Evolutionary conservation across 805 yeast genomes (phyloP).

Genomic region (Saccharomyces cerevisiae): DNA sequence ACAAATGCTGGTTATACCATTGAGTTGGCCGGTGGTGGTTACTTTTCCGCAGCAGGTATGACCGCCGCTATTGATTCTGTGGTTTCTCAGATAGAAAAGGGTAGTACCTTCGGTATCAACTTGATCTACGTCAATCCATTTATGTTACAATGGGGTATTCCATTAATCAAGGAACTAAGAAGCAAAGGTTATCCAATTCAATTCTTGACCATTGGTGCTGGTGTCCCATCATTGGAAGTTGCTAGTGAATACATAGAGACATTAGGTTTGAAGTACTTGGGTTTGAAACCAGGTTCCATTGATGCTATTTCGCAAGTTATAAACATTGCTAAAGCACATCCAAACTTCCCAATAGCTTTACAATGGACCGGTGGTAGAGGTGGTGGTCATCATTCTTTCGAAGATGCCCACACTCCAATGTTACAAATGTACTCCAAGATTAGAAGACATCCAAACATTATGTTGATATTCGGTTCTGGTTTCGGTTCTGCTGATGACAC

Average conservation of each 20-base stretch:
- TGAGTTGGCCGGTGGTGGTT: conserved; percentile 99
- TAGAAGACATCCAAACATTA: conserved; percentile 82
- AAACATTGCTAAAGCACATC: conserved; percentile 90
- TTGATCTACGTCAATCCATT: conserved; percentile 94
- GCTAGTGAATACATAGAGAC: conserved; percentile 93
- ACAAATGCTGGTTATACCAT: conserved; percentile 94
- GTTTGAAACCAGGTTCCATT: conserved; percentile 95
- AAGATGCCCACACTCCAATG: conserved; percentile 97
- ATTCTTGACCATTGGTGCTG: conserved; percentile 96
- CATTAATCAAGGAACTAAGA: conserved; percentile 82
- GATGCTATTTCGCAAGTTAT: conserved; percentile 85
- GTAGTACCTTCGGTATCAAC: conserved; percentile 85
- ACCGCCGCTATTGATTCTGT: conserved; percentile 68
- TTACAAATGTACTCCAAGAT: conserved; percentile 92
- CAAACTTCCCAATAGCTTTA: conserved; percentile 89
- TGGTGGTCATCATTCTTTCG: conserved; percentile 99
- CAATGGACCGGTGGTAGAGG: conserved; percentile 99
- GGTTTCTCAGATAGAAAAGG: conserved; percentile 63
- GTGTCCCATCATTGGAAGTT: conserved; percentile 96
- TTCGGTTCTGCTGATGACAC: conserved; percentile 96
- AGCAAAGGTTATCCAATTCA: conserved; percentile 91
- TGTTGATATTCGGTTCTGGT: conserved; percentile 95
- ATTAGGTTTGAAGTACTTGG: conserved; percentile 85
- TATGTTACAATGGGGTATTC: conserved; percentile 98
- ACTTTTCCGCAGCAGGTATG: conserved; percentile 67